Base-by-base conservation (phyloP, 2,329 filamentous ascomycete genomes). In the Dryadomyces quercivorus region DNA sequence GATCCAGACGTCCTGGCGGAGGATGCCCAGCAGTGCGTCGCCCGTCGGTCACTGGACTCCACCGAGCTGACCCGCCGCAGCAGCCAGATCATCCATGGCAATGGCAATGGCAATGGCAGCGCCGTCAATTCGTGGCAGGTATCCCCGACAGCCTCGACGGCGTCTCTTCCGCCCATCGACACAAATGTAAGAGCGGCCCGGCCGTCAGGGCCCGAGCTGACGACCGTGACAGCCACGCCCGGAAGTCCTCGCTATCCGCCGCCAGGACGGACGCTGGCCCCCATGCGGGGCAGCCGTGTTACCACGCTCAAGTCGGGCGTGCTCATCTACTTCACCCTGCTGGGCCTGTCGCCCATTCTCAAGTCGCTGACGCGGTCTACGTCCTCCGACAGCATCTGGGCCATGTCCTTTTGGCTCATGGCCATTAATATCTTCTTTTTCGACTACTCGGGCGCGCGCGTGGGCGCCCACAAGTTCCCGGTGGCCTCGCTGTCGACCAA, bases 371-470 rank as follows among this genome's bases (percentile, higher is more conserved):
- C 93, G 0, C 81, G 80, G 51, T 96, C 91, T 5, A 97, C 92
- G 5, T 92, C 88, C 8, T 86, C 82, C 55, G 93, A 98, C 75
- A 93, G 86, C 46, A 98, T 98, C 66, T 98, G 93, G 93, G 89
- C 93, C 56, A 86, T 98, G 74, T 93, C 88, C 51, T 91, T 88
- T 64, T 93, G 90, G 83, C 77, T 98, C 47, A 81, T 98, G 59
- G 81, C 87, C 63, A 92, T 96, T 70, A 98, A 98, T 68, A 89
- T 97, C 58, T 94, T 95, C 70, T 96, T 94, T 67, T 97, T 96
- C 65, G 93, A 98, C 74, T 98, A 98, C 68, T 88, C 88, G 12
- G 86, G 87, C 44, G 59, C 59, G 16, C 44, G 75, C 73, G 70
- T 81, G 67, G 74, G 74, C 22, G 70, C 64, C 0, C 66, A 64